These are phyloP conservation scores for Conringia planisiliqua DNA, from an alignment of 345 rosid species.

Conservation along the genomic window DNA sequence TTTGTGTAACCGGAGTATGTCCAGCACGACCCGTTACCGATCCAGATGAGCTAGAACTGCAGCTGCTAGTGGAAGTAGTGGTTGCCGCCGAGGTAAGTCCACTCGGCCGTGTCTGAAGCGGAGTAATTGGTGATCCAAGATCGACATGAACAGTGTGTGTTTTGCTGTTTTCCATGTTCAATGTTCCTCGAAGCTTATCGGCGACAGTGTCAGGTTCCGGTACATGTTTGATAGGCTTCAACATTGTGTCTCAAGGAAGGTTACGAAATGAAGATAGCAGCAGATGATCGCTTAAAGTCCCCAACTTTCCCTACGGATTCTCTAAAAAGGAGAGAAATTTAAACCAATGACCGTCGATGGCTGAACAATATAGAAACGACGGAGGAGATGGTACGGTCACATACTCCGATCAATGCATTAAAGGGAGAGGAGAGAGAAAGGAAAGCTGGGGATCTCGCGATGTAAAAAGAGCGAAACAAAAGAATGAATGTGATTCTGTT, in stretches of 20 bases:
- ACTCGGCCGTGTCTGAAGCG: constrained; percentile 54
- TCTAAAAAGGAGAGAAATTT: not conserved
- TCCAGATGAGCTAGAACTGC: constrained; percentile 81
- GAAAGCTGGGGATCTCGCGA: constrained; percentile 56
- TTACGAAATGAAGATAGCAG: constrained; percentile 1
- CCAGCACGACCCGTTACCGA: constrained; percentile 57
- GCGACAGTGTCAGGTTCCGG: constrained; percentile 18
- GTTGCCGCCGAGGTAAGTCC: constrained; percentile 32
- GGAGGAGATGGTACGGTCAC: constrained; percentile 5
- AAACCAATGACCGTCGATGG: constrained; percentile 34
- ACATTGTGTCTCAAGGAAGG: not conserved
- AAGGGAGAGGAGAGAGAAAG: constrained; percentile 19
- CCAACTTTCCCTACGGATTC: not conserved
- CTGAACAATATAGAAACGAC: constrained; percentile 24
- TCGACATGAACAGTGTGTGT: constrained; percentile 74
- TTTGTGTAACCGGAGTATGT: constrained; percentile 21
- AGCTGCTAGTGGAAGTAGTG: constrained; percentile 45
- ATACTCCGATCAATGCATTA: not conserved
- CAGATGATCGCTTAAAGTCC: not conserved
- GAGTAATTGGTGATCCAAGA: constrained; percentile 91
- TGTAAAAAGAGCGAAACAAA: constrained; percentile 45
- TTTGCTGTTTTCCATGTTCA: constrained; percentile 55
- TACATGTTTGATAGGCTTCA: not conserved
- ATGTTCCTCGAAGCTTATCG: constrained; percentile 51
- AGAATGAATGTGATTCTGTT: constrained; percentile 42